Evolutionary conservation across 2,329 filamentous ascomycete genomes (phyloP), one percentile per base, ranked within the genome.

Genomic region (Fusarium secorum): DNA sequence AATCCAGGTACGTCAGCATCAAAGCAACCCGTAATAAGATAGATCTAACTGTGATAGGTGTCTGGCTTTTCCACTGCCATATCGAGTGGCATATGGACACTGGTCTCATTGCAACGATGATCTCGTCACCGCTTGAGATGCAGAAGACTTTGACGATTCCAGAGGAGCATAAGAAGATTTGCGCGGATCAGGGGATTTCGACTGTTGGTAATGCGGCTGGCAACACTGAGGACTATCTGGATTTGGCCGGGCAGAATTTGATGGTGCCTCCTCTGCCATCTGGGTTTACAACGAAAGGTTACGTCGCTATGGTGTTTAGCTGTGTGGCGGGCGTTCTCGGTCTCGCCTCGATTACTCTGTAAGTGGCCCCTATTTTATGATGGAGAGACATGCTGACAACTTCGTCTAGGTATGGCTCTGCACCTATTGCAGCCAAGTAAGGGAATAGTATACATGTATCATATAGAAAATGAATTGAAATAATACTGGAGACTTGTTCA

Each of bases 361-460:
- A 45, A 35, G 22, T 11, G 4, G 1, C 2, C 9, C 2, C n/a
- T n/a, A n/a, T n/a, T n/a, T n/a, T n/a, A n/a, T n/a, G n/a, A n/a
- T n/a, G n/a, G n/a, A n/a, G n/a, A n/a, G n/a, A n/a, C n/a, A n/a
- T n/a, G n/a, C n/a, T n/a, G n/a, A n/a, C n/a, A n/a, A n/a, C n/a
- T n/a, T n/a, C n/a, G n/a, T n/a, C n/a, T n/a, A 55, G 52, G 7
- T 55, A 55, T 26, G 52, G 52, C 2, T 55, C 52, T 14, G 52
- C 52, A 1, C 52, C 52, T 0, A 55, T 55, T 33, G 48, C 48
- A 13, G 32, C 48, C 3, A 52, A 52, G 5, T 52, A 51, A 6
- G 7, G 6, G 13, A 20, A 1, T 1, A 14, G 0, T 4, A 3
- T n/a, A 24, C 2, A 0, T 49, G n/a, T 17, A 11, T 3, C 3